phyloP scores from a whole-genome alignment of 306 rosid species.

The Trifolium dubium region DNA sequence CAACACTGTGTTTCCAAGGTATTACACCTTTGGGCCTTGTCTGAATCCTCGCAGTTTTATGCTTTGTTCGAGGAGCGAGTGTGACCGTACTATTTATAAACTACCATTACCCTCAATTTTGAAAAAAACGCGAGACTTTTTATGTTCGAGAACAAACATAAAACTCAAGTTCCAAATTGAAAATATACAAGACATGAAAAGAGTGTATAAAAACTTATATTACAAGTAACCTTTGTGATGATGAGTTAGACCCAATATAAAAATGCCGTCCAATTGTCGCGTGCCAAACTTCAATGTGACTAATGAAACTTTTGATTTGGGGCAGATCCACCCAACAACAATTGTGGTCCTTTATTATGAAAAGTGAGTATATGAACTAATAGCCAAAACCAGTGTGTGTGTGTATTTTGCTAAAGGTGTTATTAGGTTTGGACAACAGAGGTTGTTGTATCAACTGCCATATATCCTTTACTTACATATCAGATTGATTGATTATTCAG shows the following conservation, averaged over 20 bases:
- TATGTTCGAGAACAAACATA: too few relatives aligned
- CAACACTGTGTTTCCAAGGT: too few relatives aligned
- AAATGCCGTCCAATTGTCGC: not conserved
- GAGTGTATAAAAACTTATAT: too few relatives aligned
- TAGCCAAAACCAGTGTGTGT: not conserved
- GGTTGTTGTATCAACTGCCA: slow-evolving; percentile 19
- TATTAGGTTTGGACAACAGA: slow-evolving; percentile 35
- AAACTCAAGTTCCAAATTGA: too few relatives aligned
- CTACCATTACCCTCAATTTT: too few relatives aligned
- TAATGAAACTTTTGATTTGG: not conserved
- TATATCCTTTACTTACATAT: slow-evolving; percentile 16
- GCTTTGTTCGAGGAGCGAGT: too few relatives aligned
- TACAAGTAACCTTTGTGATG: not conserved
- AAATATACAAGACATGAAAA: too few relatives aligned
- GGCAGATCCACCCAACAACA: not conserved
- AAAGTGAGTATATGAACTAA: not conserved
- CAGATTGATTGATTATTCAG: slow-evolving; percentile 20
- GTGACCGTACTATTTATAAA: too few relatives aligned
- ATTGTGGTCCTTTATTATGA: slow-evolving; percentile 47
- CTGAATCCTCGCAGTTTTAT: too few relatives aligned
- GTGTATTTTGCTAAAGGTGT: slow-evolving; percentile 42
- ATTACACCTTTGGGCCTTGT: too few relatives aligned
- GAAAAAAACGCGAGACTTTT: too few relatives aligned
- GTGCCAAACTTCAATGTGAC: not conserved
- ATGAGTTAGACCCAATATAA: not conserved